Percentiles rank a stretch among this genome's conserved stretches.
phyloP scores from a whole-genome alignment of 2,329 filamentous ascomycete genomes.

The Coniochaeta sp. region DNA sequence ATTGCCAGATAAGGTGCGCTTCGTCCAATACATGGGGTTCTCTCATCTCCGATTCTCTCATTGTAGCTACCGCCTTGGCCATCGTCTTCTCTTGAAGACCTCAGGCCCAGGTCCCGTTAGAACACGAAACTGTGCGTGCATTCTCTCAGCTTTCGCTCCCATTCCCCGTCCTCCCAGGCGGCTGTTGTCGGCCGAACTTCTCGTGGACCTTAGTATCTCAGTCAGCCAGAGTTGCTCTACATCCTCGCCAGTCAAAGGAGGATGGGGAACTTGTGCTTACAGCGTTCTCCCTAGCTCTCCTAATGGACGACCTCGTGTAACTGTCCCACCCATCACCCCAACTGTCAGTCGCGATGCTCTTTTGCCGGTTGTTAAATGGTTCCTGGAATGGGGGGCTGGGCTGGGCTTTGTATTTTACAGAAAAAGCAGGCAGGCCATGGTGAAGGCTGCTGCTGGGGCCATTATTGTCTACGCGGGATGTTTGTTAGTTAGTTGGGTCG shows the following conservation, averaged over 20 bases:
- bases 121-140: too few relatives aligned
- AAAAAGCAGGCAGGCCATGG: slow-evolving; percentile 6
- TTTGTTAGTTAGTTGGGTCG: background rate
- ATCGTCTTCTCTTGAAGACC: too few relatives aligned
- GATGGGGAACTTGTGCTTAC: background rate
- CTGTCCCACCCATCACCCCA: background rate
- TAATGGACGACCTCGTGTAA: background rate
- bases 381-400: too few relatives aligned
- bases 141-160: background rate
- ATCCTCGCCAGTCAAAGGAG: background rate
- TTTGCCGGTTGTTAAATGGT: too few relatives aligned
- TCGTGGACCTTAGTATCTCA: background rate
- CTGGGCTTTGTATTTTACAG: background rate
- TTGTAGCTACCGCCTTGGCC: too few relatives aligned
- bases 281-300: background rate
- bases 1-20: too few relatives aligned
- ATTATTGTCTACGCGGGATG: slow-evolving; percentile 2
- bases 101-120: too few relatives aligned
- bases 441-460: slow-evolving; percentile 4
- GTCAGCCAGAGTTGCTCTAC: background rate
- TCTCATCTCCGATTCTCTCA: too few relatives aligned
- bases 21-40: too few relatives aligned
- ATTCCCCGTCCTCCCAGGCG: background rate
- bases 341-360: background rate
- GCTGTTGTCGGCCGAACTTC: background rate